Evolutionary conservation across 2,329 filamentous ascomycete genomes (phyloP), one percentile per base, ranked within the genome.

Genomic region (Alternaria viburni): DNA sequence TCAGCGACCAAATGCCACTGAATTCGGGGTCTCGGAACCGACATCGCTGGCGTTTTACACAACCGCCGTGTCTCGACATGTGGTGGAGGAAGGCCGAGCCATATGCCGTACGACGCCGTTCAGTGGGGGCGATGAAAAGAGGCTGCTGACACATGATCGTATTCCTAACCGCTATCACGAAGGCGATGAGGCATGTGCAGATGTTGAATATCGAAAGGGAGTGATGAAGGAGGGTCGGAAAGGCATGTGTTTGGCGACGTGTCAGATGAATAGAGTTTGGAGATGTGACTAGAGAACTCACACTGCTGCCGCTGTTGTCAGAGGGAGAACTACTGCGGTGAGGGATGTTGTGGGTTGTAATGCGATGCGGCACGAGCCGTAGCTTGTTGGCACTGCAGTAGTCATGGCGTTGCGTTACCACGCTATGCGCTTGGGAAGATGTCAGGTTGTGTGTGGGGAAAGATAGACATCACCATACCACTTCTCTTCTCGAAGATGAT

Each of bases 301-400:
- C 44, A 58, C 47, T 32, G 43, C 54, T 51, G 41, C 41, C 17
- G 47, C 36, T 46, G 46, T 30, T 52, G 13, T 41, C 36, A 26
- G 43, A 41, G 13, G 44, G 10, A 41, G n/a, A 15, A 41, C 55
- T 62, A 59, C 49, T 54, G 59, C 21, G n/a, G 54, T 58, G 30
- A 46, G 21, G 45, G 6, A 25, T 32, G 43, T 46, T 4, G 54
- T 56, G 54, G 13, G 55, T 49, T 44, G 57, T 26, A n/a, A 62
- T 62, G 60, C 55, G 30, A 62, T 54, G 56, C 60, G 60, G 60
- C 60, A 59, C 60, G 60, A 59, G 56, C 56, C 56, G 60, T 55
- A 59, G 60, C 26, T 59, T 59, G 47, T 47, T 49, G 41, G 11
- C 11, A 54, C 52, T 54, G 36, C 52, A 54, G 36, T 44, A 43